Percentiles rank a stretch among this genome's conserved stretches.
phyloP scores from a whole-genome alignment of 1,139 yeast genomes.

The Kodamaea derodonti region DNA sequence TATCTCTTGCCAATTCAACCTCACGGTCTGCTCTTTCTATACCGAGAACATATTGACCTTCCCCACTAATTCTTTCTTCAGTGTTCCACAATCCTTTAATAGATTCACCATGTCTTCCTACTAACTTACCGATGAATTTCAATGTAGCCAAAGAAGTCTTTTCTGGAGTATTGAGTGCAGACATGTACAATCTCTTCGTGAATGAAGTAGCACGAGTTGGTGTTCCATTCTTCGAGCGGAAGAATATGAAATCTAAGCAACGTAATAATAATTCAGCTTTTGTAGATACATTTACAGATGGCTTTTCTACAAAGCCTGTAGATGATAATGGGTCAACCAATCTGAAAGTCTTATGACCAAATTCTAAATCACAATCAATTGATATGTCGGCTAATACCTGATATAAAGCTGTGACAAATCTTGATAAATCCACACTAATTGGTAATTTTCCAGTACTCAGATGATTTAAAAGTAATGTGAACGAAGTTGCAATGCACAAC shows the following conservation, averaged over 20 bases:
- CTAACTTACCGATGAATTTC: conserved; percentile 73
- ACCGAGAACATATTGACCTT: conserved; percentile 68
- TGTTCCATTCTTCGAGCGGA: conserved; percentile 72
- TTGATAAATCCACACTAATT: conserved; percentile 61
- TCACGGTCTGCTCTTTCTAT: conserved; percentile 51
- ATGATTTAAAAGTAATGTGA: conserved; percentile 74
- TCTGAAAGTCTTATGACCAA: conserved; percentile 75
- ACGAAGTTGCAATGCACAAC: conserved; percentile 85
- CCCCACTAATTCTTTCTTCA: conserved; percentile 70
- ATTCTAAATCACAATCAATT: conserved; percentile 79
- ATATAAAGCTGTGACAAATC: conserved; percentile 73
- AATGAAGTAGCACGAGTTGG: conserved; percentile 75
- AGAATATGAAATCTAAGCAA: conserved; percentile 76
- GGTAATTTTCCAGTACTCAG: conserved; percentile 53
- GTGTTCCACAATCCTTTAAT: conserved; percentile 76
- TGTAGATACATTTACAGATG: conserved; percentile 81
- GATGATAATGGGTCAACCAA: conserved; percentile 67
- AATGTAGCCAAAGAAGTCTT: conserved; percentile 76
- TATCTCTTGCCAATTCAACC: conserved; percentile 67
- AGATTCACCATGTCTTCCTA: conserved; percentile 62
- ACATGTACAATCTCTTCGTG: conserved; percentile 70
- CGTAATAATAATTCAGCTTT: conserved; percentile 79
- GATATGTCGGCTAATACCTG: conserved; percentile 62
- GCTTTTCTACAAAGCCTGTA: conserved; percentile 40
- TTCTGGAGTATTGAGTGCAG: conserved; percentile 77